Conservation (phyloP, 176 grass and related monocot genomes). For the Metroxylon sagu region DNA sequence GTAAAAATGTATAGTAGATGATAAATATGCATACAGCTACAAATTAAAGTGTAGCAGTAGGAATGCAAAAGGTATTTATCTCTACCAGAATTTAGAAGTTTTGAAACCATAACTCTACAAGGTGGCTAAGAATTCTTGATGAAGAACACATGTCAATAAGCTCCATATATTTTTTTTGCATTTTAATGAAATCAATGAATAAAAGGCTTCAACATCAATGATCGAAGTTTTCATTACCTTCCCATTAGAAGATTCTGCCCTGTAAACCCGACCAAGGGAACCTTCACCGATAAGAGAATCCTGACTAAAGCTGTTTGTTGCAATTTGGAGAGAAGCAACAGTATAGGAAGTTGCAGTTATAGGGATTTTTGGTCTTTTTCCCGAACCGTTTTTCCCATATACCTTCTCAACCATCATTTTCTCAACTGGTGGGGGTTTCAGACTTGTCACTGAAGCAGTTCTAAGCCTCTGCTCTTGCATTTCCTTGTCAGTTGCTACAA, state of each 20-base stretch:
- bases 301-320: slow-evolving; percentile 77
- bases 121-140: too few relatives aligned
- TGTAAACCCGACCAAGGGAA: slow-evolving; percentile 73
- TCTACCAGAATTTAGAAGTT: too few relatives aligned
- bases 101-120: too few relatives aligned
- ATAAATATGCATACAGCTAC: too few relatives aligned
- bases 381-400: slow-evolving; percentile 47
- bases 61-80: too few relatives aligned
- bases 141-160: too few relatives aligned
- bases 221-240: slow-evolving; percentile 38
- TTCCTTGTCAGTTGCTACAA: slow-evolving; percentile 51
- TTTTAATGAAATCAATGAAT: too few relatives aligned
- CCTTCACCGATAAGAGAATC: slow-evolving; percentile 79
- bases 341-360: slow-evolving; percentile 58
- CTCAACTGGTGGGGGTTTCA: slow-evolving; percentile 47
- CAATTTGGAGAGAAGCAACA: slow-evolving; percentile 51
- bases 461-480: slow-evolving; percentile 46
- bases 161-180: too few relatives aligned
- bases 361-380: slow-evolving; percentile 56
- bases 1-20: too few relatives aligned
- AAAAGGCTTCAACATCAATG: background rate
- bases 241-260: slow-evolving; percentile 80
- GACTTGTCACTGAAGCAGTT: slow-evolving; percentile 26
- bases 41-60: too few relatives aligned
- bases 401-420: slow-evolving; percentile 57